Evolutionary conservation across 1,139 yeast species (phyloP).

Genomic region (Candida glucosophila): DNA sequence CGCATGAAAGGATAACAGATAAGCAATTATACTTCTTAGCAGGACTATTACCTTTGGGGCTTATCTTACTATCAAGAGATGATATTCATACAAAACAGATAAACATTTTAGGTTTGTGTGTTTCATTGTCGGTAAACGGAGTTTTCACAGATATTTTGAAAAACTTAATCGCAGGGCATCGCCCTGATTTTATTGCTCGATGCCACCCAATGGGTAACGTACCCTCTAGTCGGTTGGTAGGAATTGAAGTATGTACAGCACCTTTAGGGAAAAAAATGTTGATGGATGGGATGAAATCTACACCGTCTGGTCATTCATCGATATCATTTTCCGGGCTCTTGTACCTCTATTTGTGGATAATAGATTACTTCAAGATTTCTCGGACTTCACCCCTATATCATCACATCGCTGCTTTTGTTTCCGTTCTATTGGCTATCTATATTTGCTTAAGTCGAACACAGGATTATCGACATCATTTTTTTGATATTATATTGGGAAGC

Average conservation of each 20-base stretch:
- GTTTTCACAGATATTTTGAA: slow-evolving; percentile 60
- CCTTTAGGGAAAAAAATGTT: slow-evolving; percentile 44
- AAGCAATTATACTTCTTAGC: slow-evolving; percentile 17
- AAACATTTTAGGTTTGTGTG: slow-evolving; percentile 43
- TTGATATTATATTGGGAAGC: slow-evolving; percentile 54
- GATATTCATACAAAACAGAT: slow-evolving; percentile 22
- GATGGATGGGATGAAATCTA: slow-evolving; percentile 65
- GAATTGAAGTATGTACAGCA: slow-evolving; percentile 25
- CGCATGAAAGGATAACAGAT: slow-evolving; percentile 32
- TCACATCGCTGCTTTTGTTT: slow-evolving; percentile 10
- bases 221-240: slow-evolving; percentile 27
- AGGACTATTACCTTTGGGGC: slow-evolving; percentile 13
- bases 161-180: slow-evolving; percentile 68
- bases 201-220: slow-evolving; percentile 45
- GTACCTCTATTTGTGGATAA: slow-evolving; percentile 55
- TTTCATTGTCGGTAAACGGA: slow-evolving; percentile 44
- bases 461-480: slow-evolving; percentile 72
- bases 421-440: slow-evolving; percentile 31
- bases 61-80: slow-evolving; percentile 7
- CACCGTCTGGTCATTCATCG: slow-evolving; percentile 79
- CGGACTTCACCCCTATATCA: slow-evolving; percentile 9
- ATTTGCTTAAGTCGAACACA: slow-evolving; percentile 56
- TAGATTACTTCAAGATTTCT: slow-evolving; percentile 37
- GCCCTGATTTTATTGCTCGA: slow-evolving; percentile 72
- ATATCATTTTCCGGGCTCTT: slow-evolving; percentile 59